phyloP scores from a whole-genome alignment of 805 yeast species.

The Pichia phayaonensis region DNA sequence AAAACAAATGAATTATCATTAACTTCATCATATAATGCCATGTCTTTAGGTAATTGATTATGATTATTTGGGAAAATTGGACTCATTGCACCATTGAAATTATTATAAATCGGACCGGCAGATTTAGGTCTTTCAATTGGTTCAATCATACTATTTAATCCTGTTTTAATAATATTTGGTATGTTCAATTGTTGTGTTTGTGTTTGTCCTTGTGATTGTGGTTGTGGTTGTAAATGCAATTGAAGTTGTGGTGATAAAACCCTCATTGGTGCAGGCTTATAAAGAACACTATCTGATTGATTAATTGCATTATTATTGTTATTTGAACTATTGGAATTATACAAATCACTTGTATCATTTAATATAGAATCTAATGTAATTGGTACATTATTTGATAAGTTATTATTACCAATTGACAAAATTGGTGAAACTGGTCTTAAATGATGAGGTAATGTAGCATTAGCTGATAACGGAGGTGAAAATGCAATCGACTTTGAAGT shows the following conservation, averaged over 20 bases:
- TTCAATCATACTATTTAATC: constrained; percentile 8
- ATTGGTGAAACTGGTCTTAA: constrained; percentile 28
- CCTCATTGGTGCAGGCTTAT: constrained; percentile 8
- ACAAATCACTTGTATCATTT: constrained; percentile 16
- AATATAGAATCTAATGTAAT: constrained; percentile 33
- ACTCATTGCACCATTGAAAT: constrained; percentile 1
- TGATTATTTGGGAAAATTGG: neutral
- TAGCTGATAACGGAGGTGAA: constrained; percentile 20
- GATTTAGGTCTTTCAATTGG: constrained; percentile 35
- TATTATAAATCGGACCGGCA: constrained; percentile 33
- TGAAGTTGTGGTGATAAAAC: constrained; percentile 6
- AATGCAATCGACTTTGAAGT: constrained; percentile 5
- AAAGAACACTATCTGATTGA: neutral
- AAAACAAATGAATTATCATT: constrained; percentile 1
- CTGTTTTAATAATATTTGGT: constrained; percentile 2
- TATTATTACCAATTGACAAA: constrained; percentile 17
- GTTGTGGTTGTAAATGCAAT: neutral
- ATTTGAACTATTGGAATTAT: neutral
- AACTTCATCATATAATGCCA: neutral
- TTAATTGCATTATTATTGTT: constrained; percentile 1
- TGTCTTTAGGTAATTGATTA: neutral
- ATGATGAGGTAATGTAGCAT: constrained; percentile 12
- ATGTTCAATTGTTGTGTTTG: neutral
- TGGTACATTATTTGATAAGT: constrained; percentile 23
- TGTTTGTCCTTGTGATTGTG: neutral